Conservation (phyloP, 768 basidiomycete species). For the Leccinum sublutescens region DNA sequence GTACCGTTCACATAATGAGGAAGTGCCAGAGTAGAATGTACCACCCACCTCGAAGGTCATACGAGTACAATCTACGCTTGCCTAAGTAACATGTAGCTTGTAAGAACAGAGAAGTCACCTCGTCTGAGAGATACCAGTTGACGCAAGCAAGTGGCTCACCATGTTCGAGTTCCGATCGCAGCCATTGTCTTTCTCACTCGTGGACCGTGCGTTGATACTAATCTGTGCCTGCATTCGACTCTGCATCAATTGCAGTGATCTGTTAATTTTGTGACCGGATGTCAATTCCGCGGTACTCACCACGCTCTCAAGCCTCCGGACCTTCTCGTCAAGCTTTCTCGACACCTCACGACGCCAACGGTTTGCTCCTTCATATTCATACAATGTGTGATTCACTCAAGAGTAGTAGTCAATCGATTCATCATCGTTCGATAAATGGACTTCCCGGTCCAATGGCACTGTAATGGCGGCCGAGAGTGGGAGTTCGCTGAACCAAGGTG, state of each 20-base stretch:
- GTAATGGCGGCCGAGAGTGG: conserved; percentile 3
- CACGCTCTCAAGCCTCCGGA: conserved; percentile 73
- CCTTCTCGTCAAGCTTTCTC: conserved; percentile 69
- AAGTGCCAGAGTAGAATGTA: conserved; percentile 41
- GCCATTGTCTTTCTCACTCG: conserved; percentile 69
- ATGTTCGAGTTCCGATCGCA: conserved; percentile 50
- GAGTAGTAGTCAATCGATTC: conserved; percentile 72
- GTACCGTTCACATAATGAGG: conserved; percentile 36
- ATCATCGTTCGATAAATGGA: conserved; percentile 96
- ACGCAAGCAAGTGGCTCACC: conserved; percentile 58
- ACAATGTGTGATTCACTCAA: conserved; percentile 85
- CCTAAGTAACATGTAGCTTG: neutral
- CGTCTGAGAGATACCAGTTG: conserved; percentile 66
- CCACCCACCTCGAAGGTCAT: conserved; percentile 38
- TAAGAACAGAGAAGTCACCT: conserved; percentile 47
- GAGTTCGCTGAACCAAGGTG: conserved; percentile 3
- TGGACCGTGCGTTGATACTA: conserved; percentile 56
- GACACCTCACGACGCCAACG: conserved; percentile 71
- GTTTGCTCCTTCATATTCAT: conserved; percentile 92
- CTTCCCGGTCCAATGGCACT: conserved; percentile 51
- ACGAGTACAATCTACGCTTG: conserved; percentile 64
- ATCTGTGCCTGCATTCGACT: conserved; percentile 67
- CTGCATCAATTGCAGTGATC: conserved; percentile 34
- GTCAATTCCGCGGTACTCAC: conserved; percentile 41
- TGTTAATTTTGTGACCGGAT: neutral